Percentiles rank a stretch among this genome's conserved stretches.
These are phyloP conservation scores for Orbilia blumenaviensis DNA, from an alignment of 2,329 filamentous ascomycete genomes.

Conservation along the genomic window DNA sequence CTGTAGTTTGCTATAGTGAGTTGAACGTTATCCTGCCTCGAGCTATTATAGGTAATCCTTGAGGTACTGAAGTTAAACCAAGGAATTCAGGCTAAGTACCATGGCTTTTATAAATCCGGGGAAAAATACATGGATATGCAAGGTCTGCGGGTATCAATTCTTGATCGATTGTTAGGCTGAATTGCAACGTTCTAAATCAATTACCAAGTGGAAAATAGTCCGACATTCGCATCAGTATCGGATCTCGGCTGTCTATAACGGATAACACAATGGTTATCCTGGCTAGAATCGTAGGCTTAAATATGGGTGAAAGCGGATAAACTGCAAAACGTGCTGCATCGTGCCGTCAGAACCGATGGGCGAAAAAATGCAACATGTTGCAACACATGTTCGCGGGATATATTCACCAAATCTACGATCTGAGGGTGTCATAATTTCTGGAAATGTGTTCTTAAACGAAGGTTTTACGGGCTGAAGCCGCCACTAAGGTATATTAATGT, in stretches of 20 bases:
- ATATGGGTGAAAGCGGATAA: conserved; percentile 42
- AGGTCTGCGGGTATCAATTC: conserved; percentile 3
- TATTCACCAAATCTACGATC: not conserved
- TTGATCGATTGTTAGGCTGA: conserved; percentile 26
- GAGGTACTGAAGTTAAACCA: conserved; percentile 1
- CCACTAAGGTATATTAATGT: not conserved
- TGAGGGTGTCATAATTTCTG: not conserved
- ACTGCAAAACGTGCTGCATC: conserved; percentile 19
- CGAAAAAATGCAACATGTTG: conserved; percentile 11
- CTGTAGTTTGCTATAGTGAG: not conserved
- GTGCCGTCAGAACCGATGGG: conserved; percentile 11
- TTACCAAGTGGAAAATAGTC: not conserved
- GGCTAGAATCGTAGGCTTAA: conserved; percentile 8
- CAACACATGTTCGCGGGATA: not conserved
- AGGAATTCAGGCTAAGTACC: conserved; percentile 41
- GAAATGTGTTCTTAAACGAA: not conserved
- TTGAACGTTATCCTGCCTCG: not conserved
- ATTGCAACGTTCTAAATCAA: conserved; percentile 3
- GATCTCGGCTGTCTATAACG: conserved; percentile 18
- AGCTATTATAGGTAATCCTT: conserved; percentile 13
- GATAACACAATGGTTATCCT: not conserved
- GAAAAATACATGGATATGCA: conserved; percentile 16
- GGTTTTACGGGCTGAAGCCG: too few species aligned
- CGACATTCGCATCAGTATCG: conserved; percentile 9
- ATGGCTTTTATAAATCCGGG: conserved; percentile 39